Conservation (phyloP, 2,329 filamentous ascomycete species). For the Dothistroma pini region DNA sequence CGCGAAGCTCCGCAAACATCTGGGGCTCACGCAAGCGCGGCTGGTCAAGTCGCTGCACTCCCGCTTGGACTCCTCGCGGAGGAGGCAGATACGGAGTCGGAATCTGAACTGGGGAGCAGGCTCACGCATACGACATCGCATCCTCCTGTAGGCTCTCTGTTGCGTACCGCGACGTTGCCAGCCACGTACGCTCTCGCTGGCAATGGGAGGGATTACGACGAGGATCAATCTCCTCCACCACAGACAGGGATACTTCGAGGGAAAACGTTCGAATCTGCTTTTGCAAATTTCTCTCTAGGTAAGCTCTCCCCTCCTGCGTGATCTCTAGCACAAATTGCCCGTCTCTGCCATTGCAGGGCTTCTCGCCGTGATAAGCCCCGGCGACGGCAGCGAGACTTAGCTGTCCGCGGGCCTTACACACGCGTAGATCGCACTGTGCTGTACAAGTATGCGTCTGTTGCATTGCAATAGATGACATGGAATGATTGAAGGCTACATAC, state of each 20-base stretch:
- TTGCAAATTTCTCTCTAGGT: conserved; percentile 30
- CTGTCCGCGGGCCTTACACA: neutral
- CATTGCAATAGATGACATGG: conserved; percentile 1
- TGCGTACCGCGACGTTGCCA: conserved; percentile 32
- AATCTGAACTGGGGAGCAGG: conserved; percentile 22
- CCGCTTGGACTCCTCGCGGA: conserved; percentile 32
- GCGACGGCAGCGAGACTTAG: neutral
- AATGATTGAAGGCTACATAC: conserved; percentile 2
- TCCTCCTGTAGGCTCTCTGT: conserved; percentile 30
- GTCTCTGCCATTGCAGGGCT: neutral
- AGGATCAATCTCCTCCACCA: conserved; percentile 16
- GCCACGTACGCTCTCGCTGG: conserved; percentile 21
- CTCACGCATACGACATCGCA: conserved; percentile 34
- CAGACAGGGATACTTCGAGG: conserved; percentile 17
- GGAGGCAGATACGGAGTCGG: conserved; percentile 29
- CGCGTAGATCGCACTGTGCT: neutral
- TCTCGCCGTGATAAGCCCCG: neutral
- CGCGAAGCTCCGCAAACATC: conserved; percentile 22
- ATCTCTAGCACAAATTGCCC: neutral
- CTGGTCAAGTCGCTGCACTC: conserved; percentile 23
- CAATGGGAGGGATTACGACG: conserved; percentile 22
- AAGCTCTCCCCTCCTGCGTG: conserved; percentile 14
- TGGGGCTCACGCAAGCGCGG: conserved; percentile 15
- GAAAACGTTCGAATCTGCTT: conserved; percentile 27
- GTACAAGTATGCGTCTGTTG: neutral